Percentiles rank a stretch among this genome's conserved stretches.
These are phyloP conservation scores for Lyophyllum decastes DNA, from an alignment of 768 basidiomycete species.

Conservation along the genomic window DNA sequence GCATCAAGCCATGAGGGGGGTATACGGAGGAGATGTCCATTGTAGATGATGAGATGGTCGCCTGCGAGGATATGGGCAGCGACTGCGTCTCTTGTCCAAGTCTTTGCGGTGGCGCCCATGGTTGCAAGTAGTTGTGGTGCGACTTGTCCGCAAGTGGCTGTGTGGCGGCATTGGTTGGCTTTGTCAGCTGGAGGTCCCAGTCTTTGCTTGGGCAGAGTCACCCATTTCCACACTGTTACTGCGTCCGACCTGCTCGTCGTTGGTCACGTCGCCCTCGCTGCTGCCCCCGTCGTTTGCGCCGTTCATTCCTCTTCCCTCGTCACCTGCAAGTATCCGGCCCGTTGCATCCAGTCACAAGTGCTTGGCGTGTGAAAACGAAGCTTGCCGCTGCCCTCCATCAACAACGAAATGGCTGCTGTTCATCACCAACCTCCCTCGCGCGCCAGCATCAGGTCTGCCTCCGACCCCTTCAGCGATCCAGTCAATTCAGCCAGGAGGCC, in stretches of 20 bases:
- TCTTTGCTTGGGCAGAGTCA: too few species aligned
- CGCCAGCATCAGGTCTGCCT: conserved; percentile 44
- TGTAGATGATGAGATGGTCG: conserved; percentile 74
- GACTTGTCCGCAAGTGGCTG: background rate
- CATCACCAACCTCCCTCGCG: conserved; percentile 22
- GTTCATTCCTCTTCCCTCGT: background rate
- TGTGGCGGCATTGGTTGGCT: background rate
- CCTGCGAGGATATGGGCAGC: conserved; percentile 74
- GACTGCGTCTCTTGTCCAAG: conserved; percentile 50
- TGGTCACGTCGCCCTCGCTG: background rate
- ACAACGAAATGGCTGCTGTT: conserved; percentile 34
- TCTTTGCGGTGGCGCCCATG: conserved; percentile 25
- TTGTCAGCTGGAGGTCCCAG: conserved; percentile 3
- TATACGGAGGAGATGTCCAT: conserved; percentile 61
- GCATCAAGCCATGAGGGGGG: conserved; percentile 75
- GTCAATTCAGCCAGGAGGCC: conserved; percentile 24
- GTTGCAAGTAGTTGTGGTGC: background rate
- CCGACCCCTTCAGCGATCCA: conserved; percentile 56
- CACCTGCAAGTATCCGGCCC: background rate
- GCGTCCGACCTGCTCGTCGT: background rate
- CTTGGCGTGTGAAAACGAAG: conserved; percentile 34
- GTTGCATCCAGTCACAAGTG: background rate
- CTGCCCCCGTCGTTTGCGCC: background rate
- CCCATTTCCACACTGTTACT: too few species aligned
- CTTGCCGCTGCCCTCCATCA: conserved; percentile 1